Evolutionary conservation across 192 early-diverging fungal species (phyloP).

Genomic region (Gaertneriomyces semiglobifer): DNA sequence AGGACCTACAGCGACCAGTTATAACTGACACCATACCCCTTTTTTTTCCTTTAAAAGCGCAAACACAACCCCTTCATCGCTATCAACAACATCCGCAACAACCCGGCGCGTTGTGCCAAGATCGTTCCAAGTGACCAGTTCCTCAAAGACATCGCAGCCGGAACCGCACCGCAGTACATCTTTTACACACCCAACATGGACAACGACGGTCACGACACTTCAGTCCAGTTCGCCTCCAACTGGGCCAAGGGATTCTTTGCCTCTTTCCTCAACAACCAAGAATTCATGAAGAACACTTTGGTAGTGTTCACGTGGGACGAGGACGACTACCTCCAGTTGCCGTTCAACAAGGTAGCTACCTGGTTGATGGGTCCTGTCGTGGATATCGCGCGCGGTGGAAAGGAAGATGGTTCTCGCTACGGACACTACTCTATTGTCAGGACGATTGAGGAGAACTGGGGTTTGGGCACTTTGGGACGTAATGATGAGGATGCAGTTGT

Average conservation of each 20-base stretch:
- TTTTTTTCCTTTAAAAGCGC: constrained; percentile 31
- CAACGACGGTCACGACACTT: constrained; percentile 41
- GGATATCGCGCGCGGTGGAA: constrained; percentile 18
- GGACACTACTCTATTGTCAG: constrained; percentile 61
- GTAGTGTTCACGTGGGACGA: constrained; percentile 46
- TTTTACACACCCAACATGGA: constrained; percentile 66
- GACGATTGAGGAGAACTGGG: constrained; percentile 67
- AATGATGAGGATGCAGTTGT: constrained; percentile 41
- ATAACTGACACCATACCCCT: neutral
- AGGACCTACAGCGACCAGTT: too few species aligned
- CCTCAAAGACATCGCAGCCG: constrained; percentile 48
- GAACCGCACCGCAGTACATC: constrained; percentile 51
- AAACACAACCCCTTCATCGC: constrained; percentile 74
- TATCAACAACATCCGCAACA: constrained; percentile 48
- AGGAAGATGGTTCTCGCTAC: constrained; percentile 56
- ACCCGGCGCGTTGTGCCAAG: constrained; percentile 60
- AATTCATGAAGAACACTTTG: constrained; percentile 40
- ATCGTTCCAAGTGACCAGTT: constrained; percentile 58
- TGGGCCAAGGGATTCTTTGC: constrained; percentile 60
- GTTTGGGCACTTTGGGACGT: constrained; percentile 54
- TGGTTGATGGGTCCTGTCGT: constrained; percentile 26
- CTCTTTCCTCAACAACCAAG: constrained; percentile 42
- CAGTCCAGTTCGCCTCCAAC: constrained; percentile 15
- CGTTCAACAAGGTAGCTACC: constrained; percentile 29
- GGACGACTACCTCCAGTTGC: constrained; percentile 11